Conservation (phyloP, 306 rosid genomes). For the Cucurbita maxima region DNA sequence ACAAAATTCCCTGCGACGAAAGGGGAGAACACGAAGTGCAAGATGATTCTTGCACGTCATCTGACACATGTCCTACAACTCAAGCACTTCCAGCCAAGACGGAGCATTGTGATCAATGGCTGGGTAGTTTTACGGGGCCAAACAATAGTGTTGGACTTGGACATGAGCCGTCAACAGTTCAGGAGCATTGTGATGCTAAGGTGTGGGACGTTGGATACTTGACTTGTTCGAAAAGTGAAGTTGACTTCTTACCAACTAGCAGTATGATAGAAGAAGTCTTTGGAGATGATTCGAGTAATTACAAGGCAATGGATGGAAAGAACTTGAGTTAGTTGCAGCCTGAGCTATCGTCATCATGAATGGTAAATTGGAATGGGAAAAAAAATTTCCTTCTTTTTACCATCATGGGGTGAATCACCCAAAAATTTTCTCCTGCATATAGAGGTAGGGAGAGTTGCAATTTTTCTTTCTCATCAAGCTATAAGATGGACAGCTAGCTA, state of each 20-base stretch:
- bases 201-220: slow-evolving; percentile 58
- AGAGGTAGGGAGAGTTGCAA: slow-evolving; percentile 16
- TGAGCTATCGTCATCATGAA: not conserved
- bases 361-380: slow-evolving; percentile 2
- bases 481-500: slow-evolving; percentile 14
- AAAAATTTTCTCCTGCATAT: slow-evolving; percentile 12
- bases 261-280: slow-evolving; percentile 82
- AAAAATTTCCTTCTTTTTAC: not conserved
- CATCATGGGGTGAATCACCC: slow-evolving; percentile 9
- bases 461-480: slow-evolving; percentile 30
- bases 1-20: slow-evolving; percentile 21
- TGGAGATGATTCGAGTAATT: slow-evolving; percentile 36
- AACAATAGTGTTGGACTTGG: slow-evolving; percentile 27
- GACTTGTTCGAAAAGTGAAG: slow-evolving; percentile 35
- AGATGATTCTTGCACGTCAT: slow-evolving; percentile 44
- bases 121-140: slow-evolving; percentile 25
- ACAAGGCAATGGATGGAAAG: slow-evolving; percentile 43
- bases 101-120: slow-evolving; percentile 38
- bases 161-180: slow-evolving; percentile 27
- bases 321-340: slow-evolving; percentile 26
- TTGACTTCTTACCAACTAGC: slow-evolving; percentile 71
- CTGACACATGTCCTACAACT: slow-evolving; percentile 19
- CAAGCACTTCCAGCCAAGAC: slow-evolving; percentile 27
- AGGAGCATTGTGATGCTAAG: slow-evolving; percentile 55
- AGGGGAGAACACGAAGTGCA: slow-evolving; percentile 28